Evolutionary conservation across 495 filamentous ascomycete genomes (phyloP).

Genomic region (Lasiosphaeria miniovina): DNA sequence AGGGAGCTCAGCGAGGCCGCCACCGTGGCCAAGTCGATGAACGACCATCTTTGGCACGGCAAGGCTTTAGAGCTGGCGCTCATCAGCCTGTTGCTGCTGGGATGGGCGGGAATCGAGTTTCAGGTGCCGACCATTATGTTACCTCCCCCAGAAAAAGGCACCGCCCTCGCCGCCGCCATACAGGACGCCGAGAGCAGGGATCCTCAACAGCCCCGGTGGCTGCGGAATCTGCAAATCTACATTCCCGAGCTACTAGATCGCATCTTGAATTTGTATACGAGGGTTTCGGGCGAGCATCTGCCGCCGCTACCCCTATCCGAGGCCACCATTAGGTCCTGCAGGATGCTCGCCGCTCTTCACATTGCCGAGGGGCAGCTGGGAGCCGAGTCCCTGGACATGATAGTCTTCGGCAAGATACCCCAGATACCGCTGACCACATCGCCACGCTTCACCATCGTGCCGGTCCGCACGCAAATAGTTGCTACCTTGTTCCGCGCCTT

Average conservation of each 20-base stretch:
- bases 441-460: constrained; percentile 47
- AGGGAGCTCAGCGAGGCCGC: constrained; percentile 81
- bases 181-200: constrained; percentile 43
- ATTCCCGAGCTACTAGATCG: constrained; percentile 65
- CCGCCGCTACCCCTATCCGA: constrained; percentile 81
- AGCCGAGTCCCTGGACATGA: constrained; percentile 62
- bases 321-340: constrained; percentile 73
- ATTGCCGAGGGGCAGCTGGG: constrained; percentile 65
- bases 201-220: constrained; percentile 39
- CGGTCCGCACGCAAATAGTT: constrained; percentile 64
- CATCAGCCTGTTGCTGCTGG: constrained; percentile 77
- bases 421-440: constrained; percentile 36
- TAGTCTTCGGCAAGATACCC: constrained; percentile 49
- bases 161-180: constrained; percentile 44
- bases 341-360: constrained; percentile 68
- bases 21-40: constrained; percentile 69
- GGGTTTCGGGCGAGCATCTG: constrained; percentile 76
- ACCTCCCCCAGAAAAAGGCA: constrained; percentile 44
- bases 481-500: constrained; percentile 69
- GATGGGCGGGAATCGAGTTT: constrained; percentile 84
- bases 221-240: constrained; percentile 41
- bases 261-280: constrained; percentile 77
- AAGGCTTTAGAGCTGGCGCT: constrained; percentile 88
- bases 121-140: constrained; percentile 60
- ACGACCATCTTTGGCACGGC: constrained; percentile 94